These are phyloP conservation scores for Hortaea werneckii DNA, from an alignment of 2,329 filamentous ascomycete genomes.

Conservation along the genomic window DNA sequence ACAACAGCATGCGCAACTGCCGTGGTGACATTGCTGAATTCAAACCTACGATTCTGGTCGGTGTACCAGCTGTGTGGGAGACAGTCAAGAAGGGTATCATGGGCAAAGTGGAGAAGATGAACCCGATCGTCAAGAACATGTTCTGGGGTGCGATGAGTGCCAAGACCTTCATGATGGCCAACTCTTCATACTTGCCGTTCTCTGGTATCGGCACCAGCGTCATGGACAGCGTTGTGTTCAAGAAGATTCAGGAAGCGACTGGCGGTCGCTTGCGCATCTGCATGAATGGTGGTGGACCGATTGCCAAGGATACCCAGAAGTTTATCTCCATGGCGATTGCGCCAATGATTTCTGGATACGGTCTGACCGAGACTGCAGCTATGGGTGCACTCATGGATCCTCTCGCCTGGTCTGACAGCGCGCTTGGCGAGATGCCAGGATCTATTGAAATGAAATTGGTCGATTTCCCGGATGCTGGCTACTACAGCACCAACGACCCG, in stretches of 20 bases:
- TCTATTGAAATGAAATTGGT: conserved; percentile 85
- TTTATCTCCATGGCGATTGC: conserved; percentile 89
- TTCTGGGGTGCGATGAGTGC: conserved; percentile 62
- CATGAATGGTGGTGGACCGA: conserved; percentile 88
- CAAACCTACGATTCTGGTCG: conserved; percentile 78
- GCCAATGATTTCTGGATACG: conserved; percentile 91
- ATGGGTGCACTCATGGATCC: conserved; percentile 78
- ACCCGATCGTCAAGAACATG: conserved; percentile 60
- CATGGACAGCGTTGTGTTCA: conserved; percentile 78
- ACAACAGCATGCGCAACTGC: conserved; percentile 78
- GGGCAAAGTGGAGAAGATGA: conserved; percentile 62
- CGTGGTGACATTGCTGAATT: conserved; percentile 90
- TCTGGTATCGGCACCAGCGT: conserved; percentile 47
- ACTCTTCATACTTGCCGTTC: conserved; percentile 39
- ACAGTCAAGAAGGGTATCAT: conserved; percentile 92
- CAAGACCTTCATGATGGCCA: conserved; percentile 49
- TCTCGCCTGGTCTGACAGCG: conserved; percentile 66
- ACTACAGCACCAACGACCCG: conserved; percentile 61
- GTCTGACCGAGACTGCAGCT: conserved; percentile 73
- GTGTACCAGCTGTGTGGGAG: conserved; percentile 95
- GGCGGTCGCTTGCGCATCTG: conserved; percentile 81
- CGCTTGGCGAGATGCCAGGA: conserved; percentile 68
- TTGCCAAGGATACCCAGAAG: conserved; percentile 74
- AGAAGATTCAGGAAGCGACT: conserved; percentile 80
- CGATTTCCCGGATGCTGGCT: conserved; percentile 79